Percentiles rank a stretch among this genome's conserved stretches.
phyloP scores from a whole-genome alignment of 1,284 basidiomycete genomes.

The Tremellales sp. region DNA sequence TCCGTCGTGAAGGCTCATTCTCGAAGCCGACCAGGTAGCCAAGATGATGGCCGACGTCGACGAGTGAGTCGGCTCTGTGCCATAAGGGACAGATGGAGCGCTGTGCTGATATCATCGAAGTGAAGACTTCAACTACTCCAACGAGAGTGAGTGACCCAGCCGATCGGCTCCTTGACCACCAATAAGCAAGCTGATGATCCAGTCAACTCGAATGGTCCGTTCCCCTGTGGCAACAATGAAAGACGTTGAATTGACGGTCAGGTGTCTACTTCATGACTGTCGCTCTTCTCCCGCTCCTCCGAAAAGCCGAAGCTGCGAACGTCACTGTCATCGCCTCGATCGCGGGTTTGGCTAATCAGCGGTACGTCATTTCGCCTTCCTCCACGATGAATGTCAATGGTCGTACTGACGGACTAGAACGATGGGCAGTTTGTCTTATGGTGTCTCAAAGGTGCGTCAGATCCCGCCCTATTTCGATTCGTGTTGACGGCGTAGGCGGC shows the following conservation, averaged over 20 bases:
- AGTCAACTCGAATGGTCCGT: conserved; percentile 1
- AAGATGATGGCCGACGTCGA: conserved; percentile 27
- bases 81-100: no score
- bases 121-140: conserved; percentile 5
- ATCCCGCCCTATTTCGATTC: background rate
- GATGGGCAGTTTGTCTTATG: conserved; percentile 28
- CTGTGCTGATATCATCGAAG: background rate
- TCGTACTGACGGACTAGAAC: no score
- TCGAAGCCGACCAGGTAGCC: conserved; percentile 29
- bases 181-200: background rate
- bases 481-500: conserved; percentile 7
- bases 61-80: background rate
- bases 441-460: conserved; percentile 35
- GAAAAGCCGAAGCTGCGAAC: conserved; percentile 19
- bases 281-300: conserved; percentile 26
- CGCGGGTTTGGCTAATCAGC: conserved; percentile 27
- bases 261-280: conserved; percentile 34
- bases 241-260: conserved; percentile 1
- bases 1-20: no score
- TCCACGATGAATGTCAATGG: background rate
- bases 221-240: background rate
- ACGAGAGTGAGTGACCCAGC: conserved; percentile 5
- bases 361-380: conserved; percentile 7
- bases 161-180: background rate
- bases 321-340: conserved; percentile 34